Base-by-base conservation (phyloP, 2,329 filamentous ascomycete genomes). In the Lachnellula subtilissima region DNA sequence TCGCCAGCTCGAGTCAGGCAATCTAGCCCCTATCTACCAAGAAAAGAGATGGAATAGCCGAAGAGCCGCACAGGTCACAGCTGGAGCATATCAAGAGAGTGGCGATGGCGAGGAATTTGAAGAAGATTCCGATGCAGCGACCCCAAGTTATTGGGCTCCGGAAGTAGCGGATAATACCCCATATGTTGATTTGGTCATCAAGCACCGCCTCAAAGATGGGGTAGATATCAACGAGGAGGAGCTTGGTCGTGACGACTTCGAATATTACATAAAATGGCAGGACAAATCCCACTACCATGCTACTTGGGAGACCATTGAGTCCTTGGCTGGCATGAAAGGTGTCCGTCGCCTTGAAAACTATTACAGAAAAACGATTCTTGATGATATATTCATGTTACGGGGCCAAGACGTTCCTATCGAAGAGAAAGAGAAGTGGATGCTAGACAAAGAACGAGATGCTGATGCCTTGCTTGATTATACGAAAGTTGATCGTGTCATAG, bases 181-280 rank as follows among this genome's bases (percentile, higher is more conserved):
- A 17, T 91, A 91, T 64, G 91, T 99, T 62, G 94, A 99, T 70
- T 85, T 89, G 61, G 88, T 99, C 52, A 83, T 99, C 53, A 89
- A 95, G 62, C 92, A 97, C 72, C 85, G 88, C 49, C 76, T 89
- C 39, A 89, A 85, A 70, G 87, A 90, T 36, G 89, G 81, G 15
- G 74, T 81, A 48, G 83, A 82, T 59, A 71, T 84, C 55, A 73
- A 78, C 14, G 76, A 77, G 17, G 70, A 72, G 54, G 85, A 89
- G 48, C 70, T 79, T 2, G 78, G 73, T 23, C 79, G 81, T 64
- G 83, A 91, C 52, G 89, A 97, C 69, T 97, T 94, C 65, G 91
- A 97, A 68, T 99, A 80, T 65, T 83, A 87, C 73, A 91, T 99
- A 73, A 99, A 99, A 76, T 99, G 95, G 94, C 90, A 97, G 73